Evolutionary conservation across 495 filamentous ascomycete species (phyloP), one percentile per base, ranked within the genome.

Genomic region (Penicillium turbatum): DNA sequence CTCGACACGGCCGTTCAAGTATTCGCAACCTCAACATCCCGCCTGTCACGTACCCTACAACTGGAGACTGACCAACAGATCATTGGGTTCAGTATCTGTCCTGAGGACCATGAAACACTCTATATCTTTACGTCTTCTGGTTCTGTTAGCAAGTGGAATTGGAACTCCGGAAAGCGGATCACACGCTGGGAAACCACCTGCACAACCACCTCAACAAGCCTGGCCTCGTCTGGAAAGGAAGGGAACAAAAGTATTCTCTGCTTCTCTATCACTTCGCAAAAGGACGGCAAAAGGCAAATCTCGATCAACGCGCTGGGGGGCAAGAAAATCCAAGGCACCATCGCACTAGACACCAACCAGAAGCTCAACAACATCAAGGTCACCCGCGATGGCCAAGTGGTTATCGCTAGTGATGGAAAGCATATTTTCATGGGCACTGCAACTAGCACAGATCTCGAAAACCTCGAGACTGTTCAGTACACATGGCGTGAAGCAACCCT

Each of bases 21-120:
- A 13, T 95, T 91, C 69, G 87, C 90, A 0, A 83, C 87, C 31
- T 73, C 83, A 31, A 89, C 87, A 39, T 96, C 92, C 5, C 81
- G 93, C 30, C 80, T 92, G 9, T 68, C 88, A 30, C 85, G 89
- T 39, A 81, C 82, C 13, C 62, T 84, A 11, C 65, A 71, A 30
- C 55, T 74, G 42, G 59, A 69, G 17, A 47, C 63, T 16, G 60
- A 57, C 7, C 65, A 73, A 10, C 60, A 57, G 8, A 64, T 86
- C 3, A 62, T 75, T 26, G 77, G 83, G 15, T 85, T 80, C 45
- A 70, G 71, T 15, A 53, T 91, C 7, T 92, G 87, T 15, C 76
- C 79, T 8, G 63, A 65, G 19, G 73, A 83, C 10, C 55, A 76
- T 0, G 79, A 86, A 43, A 66, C 79, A 29, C 53, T 95, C 30